A percentile compares a stretch with the other conserved stretches of the same genome.
phyloP scores from a whole-genome alignment of 2,329 filamentous ascomycete species.

The Neophaeococcomyces aloes region DNA sequence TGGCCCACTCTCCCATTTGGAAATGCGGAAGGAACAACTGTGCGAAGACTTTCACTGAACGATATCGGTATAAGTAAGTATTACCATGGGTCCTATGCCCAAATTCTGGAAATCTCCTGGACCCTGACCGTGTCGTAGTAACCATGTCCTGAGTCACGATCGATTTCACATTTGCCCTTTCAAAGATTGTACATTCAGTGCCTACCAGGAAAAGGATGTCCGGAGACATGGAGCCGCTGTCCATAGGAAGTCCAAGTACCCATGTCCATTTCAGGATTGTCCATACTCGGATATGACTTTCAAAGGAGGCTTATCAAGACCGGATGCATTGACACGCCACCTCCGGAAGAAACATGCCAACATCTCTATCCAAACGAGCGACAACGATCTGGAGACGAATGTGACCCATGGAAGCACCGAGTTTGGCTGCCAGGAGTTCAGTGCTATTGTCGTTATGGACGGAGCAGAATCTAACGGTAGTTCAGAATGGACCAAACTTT shows the following conservation, averaged over 20 bases:
- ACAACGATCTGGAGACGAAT: no score
- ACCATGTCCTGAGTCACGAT: constrained; percentile 1
- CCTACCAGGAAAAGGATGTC: constrained; percentile 5
- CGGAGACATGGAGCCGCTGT: constrained; percentile 1
- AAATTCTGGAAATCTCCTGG: not conserved
- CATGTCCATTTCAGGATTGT: constrained; percentile 3
- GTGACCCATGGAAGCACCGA: no score
- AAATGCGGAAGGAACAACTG: not conserved
- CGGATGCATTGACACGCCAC: constrained; percentile 6
- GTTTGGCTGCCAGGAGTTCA: no score
- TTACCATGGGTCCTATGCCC: not conserved
- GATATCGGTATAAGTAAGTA: constrained; percentile 3
- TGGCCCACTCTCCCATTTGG: not conserved
- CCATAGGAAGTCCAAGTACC: constrained; percentile 4
- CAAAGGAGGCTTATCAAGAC: not conserved
- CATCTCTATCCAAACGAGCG: no score
- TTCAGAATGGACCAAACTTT: no score
- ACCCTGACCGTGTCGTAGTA: constrained; percentile 2
- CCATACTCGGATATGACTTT: not conserved
- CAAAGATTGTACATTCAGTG: not conserved
- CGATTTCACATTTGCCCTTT: not conserved
- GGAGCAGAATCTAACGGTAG: no score
- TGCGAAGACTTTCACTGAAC: constrained; percentile 1
- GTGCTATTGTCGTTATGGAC: no score
- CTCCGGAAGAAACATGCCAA: not conserved